Evolutionary conservation across 768 basidiomycete species (phyloP).

Genomic region (Dentipellis fragilis): DNA sequence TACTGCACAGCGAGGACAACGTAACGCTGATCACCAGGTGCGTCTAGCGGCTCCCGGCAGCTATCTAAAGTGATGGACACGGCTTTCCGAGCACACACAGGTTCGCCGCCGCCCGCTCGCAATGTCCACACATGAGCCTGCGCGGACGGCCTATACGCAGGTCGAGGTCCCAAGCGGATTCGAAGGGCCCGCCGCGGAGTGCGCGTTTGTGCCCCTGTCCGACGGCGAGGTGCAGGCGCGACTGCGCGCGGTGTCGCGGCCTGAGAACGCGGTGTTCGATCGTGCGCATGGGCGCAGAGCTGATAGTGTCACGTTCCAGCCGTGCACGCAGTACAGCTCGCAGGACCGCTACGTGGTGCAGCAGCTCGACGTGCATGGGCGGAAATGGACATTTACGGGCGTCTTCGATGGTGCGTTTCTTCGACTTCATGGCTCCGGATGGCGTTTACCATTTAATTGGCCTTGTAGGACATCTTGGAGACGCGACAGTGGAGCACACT

Average conservation of each 20-base stretch:
- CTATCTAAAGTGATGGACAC: background rate
- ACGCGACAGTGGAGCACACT: slow-evolving; percentile 36
- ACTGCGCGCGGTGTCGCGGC: slow-evolving; percentile 6
- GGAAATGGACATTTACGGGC: slow-evolving; percentile 33
- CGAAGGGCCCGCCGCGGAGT: background rate
- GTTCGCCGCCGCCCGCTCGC: background rate
- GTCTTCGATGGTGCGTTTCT: slow-evolving; percentile 33
- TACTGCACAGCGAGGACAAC: background rate
- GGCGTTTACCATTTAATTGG: background rate
- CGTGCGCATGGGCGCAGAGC: slow-evolving; percentile 17
- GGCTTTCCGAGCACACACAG: background rate
- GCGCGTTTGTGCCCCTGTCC: slow-evolving; percentile 10
- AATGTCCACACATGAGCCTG: background rate
- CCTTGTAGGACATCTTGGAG: slow-evolving; percentile 35
- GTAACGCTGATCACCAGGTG: background rate
- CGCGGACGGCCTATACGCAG: background rate
- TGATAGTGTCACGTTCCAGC: slow-evolving; percentile 35
- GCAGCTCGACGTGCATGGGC: slow-evolving; percentile 29
- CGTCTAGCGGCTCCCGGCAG: background rate
- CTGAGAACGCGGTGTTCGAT: slow-evolving; percentile 10
- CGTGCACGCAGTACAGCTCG: slow-evolving; percentile 25
- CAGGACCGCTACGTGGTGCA: slow-evolving; percentile 34
- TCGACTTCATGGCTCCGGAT: background rate
- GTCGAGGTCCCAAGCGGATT: background rate
- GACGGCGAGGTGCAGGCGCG: slow-evolving; percentile 7